A percentile compares a stretch with the other conserved stretches of the same genome.
These are phyloP conservation scores for Coffea humblotiana DNA, from an alignment of 305 asterid species.

Conservation along the genomic window DNA sequence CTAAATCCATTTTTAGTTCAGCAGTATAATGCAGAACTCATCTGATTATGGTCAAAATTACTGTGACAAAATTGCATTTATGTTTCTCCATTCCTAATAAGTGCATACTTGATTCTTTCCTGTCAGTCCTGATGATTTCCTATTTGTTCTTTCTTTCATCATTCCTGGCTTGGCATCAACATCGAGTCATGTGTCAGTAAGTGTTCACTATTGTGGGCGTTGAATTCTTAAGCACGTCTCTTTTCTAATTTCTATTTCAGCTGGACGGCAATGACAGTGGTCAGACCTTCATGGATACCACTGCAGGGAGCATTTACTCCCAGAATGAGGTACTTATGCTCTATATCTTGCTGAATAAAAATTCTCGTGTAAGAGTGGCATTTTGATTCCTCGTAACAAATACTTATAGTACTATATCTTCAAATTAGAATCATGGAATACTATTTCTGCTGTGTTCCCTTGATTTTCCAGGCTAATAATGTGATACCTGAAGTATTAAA, in stretches of 20 bases:
- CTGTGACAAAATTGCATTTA: neutral
- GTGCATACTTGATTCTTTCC: neutral
- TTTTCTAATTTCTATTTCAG: constrained; percentile 44
- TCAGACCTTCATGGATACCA: constrained; percentile 50
- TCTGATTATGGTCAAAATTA: neutral
- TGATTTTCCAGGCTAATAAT: neutral
- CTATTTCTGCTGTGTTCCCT: neutral
- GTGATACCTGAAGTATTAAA: neutral
- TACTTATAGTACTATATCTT: neutral
- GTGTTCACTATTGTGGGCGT: neutral
- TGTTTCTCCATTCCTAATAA: neutral
- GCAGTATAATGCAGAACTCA: neutral
- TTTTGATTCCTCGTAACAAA: constrained; percentile 12
- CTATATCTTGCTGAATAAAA: neutral
- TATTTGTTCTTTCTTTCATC: neutral
- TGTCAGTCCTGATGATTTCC: neutral
- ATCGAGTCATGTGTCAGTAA: neutral
- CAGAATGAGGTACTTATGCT: constrained; percentile 56
- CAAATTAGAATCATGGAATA: neutral
- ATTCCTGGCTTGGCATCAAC: neutral
- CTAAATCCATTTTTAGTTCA: neutral
- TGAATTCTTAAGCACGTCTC: neutral
- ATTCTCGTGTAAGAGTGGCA: neutral
- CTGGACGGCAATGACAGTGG: constrained; percentile 42
- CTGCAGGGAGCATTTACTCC: constrained; percentile 54